Conservation (phyloP, 2,329 filamentous ascomycete species). For the Zasmidium citrigriseum region DNA sequence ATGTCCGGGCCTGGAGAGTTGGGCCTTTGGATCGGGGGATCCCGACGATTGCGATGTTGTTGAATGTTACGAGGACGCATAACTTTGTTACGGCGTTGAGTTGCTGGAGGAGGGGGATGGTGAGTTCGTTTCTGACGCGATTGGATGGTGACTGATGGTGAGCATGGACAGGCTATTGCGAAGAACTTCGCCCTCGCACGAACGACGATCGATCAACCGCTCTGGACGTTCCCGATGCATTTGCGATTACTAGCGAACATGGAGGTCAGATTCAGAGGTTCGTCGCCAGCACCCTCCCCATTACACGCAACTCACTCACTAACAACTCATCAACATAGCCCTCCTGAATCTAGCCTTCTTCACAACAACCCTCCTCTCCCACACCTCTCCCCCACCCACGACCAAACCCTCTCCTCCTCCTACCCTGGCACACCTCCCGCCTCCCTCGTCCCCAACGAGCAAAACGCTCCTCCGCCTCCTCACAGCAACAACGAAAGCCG, state of each 20-base stretch:
- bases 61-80: conserved; percentile 66
- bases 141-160: not conserved
- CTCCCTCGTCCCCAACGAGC: conserved; percentile 7
- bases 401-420: conserved; percentile 11
- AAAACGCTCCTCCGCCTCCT: conserved; percentile 20
- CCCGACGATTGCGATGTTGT: conserved; percentile 40
- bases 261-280: conserved; percentile 13
- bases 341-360: conserved; percentile 22
- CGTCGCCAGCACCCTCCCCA: not conserved
- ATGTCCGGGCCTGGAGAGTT: conserved; percentile 54
- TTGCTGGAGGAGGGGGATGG: conserved; percentile 21
- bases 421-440: not conserved
- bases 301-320: not conserved
- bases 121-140: not conserved
- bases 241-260: conserved; percentile 15
- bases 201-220: conserved; percentile 12
- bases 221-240: conserved; percentile 20
- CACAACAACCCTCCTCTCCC: conserved; percentile 19
- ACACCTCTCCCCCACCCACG: conserved; percentile 6
- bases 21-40: conserved; percentile 43
- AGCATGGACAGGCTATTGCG: conserved; percentile 11
- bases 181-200: conserved; percentile 17
- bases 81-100: conserved; percentile 19
- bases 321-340: not conserved
- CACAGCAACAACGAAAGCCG: conserved; percentile 20